Percentiles rank a stretch among this genome's conserved stretches.
These are phyloP conservation scores for Emydomyces testavorans DNA, from an alignment of 2,329 filamentous ascomycete genomes.

Conservation along the genomic window DNA sequence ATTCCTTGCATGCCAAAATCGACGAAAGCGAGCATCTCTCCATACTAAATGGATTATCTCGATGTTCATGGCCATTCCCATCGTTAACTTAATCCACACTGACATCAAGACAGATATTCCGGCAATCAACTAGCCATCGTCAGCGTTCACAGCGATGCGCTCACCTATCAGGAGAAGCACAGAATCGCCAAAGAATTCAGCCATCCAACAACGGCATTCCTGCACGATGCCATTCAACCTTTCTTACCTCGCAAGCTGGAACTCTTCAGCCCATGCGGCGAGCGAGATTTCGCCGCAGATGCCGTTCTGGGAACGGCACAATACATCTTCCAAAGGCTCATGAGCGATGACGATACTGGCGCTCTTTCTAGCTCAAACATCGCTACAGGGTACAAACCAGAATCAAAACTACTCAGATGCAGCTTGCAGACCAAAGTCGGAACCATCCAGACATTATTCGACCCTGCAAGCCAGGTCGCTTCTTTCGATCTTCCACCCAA, in stretches of 20 bases:
- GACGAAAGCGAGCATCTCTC: neutral
- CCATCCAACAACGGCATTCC: slow-evolving; percentile 53
- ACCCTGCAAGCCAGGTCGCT: slow-evolving; percentile 36
- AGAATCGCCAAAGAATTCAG: slow-evolving; percentile 52
- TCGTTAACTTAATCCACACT: neutral
- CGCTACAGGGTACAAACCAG: slow-evolving; percentile 2
- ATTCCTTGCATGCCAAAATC: neutral
- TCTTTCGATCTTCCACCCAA: slow-evolving; percentile 56
- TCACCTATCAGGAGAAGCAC: slow-evolving; percentile 46
- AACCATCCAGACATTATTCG: slow-evolving; percentile 33
- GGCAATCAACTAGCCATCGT: slow-evolving; percentile 54
- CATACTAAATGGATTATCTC: slow-evolving; percentile 2
- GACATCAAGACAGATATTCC: slow-evolving; percentile 15
- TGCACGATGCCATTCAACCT: slow-evolving; percentile 38
- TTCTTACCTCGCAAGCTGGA: slow-evolving; percentile 40
- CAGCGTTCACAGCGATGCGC: slow-evolving; percentile 36
- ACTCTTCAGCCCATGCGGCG: slow-evolving; percentile 46
- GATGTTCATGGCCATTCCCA: neutral
- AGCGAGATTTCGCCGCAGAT: slow-evolving; percentile 53
- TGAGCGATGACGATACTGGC: slow-evolving; percentile 10
- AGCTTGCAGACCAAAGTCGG: slow-evolving; percentile 23
- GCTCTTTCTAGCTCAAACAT: slow-evolving; percentile 3
- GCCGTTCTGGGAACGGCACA: slow-evolving; percentile 49
- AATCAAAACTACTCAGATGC: slow-evolving; percentile 8
- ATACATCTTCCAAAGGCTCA: slow-evolving; percentile 32